Base-by-base conservation (phyloP, 78 protist genomes). In the Corallochytrium limacisporum region DNA sequence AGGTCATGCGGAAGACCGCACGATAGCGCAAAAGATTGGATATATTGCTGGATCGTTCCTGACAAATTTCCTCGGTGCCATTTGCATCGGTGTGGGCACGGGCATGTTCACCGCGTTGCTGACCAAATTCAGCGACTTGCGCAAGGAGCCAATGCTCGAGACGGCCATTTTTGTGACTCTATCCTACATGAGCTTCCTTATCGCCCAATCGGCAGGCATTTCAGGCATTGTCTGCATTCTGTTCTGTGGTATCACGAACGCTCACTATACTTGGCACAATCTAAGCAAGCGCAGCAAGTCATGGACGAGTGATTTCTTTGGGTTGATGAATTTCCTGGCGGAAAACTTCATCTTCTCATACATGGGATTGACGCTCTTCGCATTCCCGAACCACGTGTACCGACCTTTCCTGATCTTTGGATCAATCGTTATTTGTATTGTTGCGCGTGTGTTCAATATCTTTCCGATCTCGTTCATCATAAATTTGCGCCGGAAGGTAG, bases 221-320 rank as follows among this genome's bases (percentile, higher is more conserved):
- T 68, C 82, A 1, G 75, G 86, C 32, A 77, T 81, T 38, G 68
- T 75, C 36, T 71, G 82, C 35, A 74, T 84, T n/a, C 83, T 85
- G 70, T 81, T 82, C 43, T 63, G 56, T 40, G 91, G 91, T 57
- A 70, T 86, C 28, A 39, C 62, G 2, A 57, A 79, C 49, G 53
- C 68, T 18, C 75, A 69, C 32, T 57, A 57, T 28, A 57, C 63
- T 12, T 33, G 44, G 38, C 37, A 18, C 42, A 57, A 57, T 37
- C 63, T 57, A 15, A 57, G 63, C 42, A 39, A 22, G 42, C n/a
- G n/a, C n/a, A n/a, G n/a, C n/a, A n/a, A n/a, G n/a, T n/a, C n/a
- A n/a, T n/a, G n/a, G n/a, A n/a, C n/a, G n/a, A n/a, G n/a, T n/a
- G n/a, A n/a, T n/a, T n/a, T n/a, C n/a, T n/a, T n/a, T n/a, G n/a